phyloP scores from a whole-genome alignment of 495 filamentous ascomycete genomes.

The Cudoniella acicularis region DNA sequence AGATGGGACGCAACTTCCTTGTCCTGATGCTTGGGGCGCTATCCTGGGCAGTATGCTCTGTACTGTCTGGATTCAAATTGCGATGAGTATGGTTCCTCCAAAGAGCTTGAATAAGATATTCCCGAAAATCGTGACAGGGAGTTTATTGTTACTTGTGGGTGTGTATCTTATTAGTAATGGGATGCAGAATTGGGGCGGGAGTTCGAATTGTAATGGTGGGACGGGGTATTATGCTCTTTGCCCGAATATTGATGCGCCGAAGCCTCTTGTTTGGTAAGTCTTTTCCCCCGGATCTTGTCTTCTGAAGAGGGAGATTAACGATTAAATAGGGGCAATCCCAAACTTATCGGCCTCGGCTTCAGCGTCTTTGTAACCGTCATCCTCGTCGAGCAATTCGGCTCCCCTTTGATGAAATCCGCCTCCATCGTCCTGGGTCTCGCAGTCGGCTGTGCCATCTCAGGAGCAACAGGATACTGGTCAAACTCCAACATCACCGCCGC shows the following conservation, averaged over 20 bases:
- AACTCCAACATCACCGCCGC: conserved; percentile 27
- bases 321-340: conserved; percentile 17
- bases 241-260: conserved; percentile 26
- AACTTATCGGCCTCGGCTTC: conserved; percentile 37
- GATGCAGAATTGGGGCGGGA: conserved; percentile 38
- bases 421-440: conserved; percentile 36
- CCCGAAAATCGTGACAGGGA: conserved; percentile 37
- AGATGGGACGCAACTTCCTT: conserved; percentile 31
- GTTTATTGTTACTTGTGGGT: conserved; percentile 36
- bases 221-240: conserved; percentile 31
- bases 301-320: neutral
- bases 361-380: conserved; percentile 35
- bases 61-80: conserved; percentile 38
- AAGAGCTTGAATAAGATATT: conserved; percentile 35
- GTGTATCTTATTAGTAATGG: conserved; percentile 32
- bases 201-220: conserved; percentile 30
- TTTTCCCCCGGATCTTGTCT: neutral
- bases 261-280: conserved; percentile 21
- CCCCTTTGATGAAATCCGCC: conserved; percentile 37
- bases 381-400: conserved; percentile 33
- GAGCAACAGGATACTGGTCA: conserved; percentile 35
- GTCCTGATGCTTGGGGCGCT: conserved; percentile 35
- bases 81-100: conserved; percentile 34
- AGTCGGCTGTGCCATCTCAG: conserved; percentile 32
- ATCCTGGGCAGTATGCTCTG: conserved; percentile 35